Evolutionary conservation across 257 asterid genomes (phyloP).

Genomic region (Oldenlandia corymbosa): DNA sequence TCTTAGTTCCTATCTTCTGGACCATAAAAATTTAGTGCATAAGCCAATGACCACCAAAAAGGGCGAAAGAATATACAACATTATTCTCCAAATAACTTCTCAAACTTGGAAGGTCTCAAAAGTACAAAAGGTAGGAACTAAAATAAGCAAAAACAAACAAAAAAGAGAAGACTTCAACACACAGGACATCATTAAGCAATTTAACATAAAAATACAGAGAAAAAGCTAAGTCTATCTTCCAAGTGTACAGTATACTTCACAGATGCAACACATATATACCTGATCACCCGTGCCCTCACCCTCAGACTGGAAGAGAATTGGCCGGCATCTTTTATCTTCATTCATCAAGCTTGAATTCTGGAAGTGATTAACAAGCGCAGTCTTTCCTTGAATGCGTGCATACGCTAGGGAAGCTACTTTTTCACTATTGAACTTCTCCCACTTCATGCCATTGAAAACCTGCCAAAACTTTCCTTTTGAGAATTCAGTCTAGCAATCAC

Average conservation of each 20-base stretch:
- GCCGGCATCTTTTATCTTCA: conserved; percentile 91
- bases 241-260: not conserved
- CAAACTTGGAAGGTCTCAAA: not conserved
- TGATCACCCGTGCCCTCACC: conserved; percentile 59
- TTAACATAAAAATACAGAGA: no score
- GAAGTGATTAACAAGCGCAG: conserved; percentile 74
- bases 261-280: conserved; percentile 31
- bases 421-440: conserved; percentile 96
- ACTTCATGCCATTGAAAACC: conserved; percentile 92
- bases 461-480: conserved; percentile 12
- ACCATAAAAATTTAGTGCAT: not conserved
- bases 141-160: no score
- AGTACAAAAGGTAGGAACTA: not conserved
- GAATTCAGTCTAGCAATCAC: not conserved
- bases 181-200: not conserved
- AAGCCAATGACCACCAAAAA: not conserved
- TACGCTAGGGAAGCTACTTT: conserved; percentile 93
- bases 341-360: conserved; percentile 97
- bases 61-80: not conserved
- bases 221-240: not conserved
- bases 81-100: not conserved
- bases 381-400: conserved; percentile 88
- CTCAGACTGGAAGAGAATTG: conserved; percentile 76
- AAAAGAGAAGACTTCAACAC: no score
- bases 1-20: not conserved